These are phyloP conservation scores for Cicer judaicum DNA, from an alignment of 306 rosid species.

Conservation along the genomic window DNA sequence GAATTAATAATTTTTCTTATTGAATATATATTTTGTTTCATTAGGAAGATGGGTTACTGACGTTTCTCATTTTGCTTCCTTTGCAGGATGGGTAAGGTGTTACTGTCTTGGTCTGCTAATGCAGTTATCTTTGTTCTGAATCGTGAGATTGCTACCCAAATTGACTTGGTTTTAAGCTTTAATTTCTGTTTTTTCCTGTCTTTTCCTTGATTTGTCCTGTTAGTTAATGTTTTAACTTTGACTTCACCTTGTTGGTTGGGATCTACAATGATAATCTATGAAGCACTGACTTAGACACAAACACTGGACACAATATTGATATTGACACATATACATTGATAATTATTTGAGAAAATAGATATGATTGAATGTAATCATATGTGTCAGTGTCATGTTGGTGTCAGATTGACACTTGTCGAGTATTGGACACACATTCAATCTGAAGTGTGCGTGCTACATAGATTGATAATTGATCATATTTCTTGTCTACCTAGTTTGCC, in stretches of 20 bases:
- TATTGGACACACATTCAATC: too few relatives aligned
- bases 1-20: neutral
- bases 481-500: neutral
- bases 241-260: neutral
- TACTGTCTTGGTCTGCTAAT: conserved; percentile 45
- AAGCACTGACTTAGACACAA: too few relatives aligned
- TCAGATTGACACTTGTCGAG: too few relatives aligned
- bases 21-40: neutral
- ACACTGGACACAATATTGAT: too few relatives aligned
- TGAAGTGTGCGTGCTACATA: too few relatives aligned
- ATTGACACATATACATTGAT: too few relatives aligned
- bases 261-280: neutral
- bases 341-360: too few relatives aligned
- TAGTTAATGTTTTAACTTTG: neutral
- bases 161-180: conserved; percentile 45
- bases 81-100: conserved; percentile 93
- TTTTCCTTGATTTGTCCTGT: conserved; percentile 11
- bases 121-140: conserved; percentile 14
- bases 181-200: conserved; percentile 22
- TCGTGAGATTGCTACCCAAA: conserved; percentile 33
- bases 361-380: too few relatives aligned
- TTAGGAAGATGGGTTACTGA: conserved; percentile 7
- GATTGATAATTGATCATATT: neutral
- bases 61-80: conserved; percentile 42
- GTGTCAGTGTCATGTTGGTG: too few relatives aligned